Base-by-base conservation (phyloP, 2,329 filamentous ascomycete species). In the Aspergillus proliferans region DNA sequence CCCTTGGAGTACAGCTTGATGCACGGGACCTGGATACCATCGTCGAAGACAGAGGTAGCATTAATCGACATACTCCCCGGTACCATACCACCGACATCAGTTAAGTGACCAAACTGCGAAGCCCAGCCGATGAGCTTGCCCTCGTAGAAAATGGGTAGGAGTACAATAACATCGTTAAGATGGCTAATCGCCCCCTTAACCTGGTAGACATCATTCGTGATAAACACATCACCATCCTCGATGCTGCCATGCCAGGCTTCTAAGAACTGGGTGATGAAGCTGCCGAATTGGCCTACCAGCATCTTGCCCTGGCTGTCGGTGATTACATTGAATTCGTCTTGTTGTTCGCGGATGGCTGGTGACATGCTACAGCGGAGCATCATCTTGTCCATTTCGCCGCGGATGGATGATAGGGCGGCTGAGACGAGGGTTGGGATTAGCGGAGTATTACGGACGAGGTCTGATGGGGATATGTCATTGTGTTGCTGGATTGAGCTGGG, bases 271-370 rank as follows among this genome's bases (percentile, higher is more conserved):
- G 67, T 67, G 51, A 77, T 76, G 52, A 77, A 77, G 51, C 72
- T 75, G 3, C 74, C 75, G 33, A 78, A 77, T 44, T 78, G 75
- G 0, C 75, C 75, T 6, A 75, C 75, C 0, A 78, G 66, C 74
- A 78, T 78, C 52, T 77, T 69, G 3, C 75, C 75, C 1, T 66
- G 59, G 1, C 65, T 63, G 39, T 76, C 74, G 4, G 75, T 77
- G 45, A 77, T 75, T n/a, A 77, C 74, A 28, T 78, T 78, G 60
- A 77, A 78, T 50, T 77, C 75, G 24, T 78, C 75, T 51, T 77
- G 75, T 44, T 77, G 74, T 45, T 77, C 75, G 15, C 75, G 67
- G 39, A 77, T 77, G 0, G 73, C 74, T 0, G 75, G 75, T 2
- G 72, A 76, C 74, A 78, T 77, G 39, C 73, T 71, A 47, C 72